These are phyloP conservation scores for Citeromyces hawaiiensis DNA, from an alignment of 1,139 yeast genomes.

Conservation along the genomic window DNA sequence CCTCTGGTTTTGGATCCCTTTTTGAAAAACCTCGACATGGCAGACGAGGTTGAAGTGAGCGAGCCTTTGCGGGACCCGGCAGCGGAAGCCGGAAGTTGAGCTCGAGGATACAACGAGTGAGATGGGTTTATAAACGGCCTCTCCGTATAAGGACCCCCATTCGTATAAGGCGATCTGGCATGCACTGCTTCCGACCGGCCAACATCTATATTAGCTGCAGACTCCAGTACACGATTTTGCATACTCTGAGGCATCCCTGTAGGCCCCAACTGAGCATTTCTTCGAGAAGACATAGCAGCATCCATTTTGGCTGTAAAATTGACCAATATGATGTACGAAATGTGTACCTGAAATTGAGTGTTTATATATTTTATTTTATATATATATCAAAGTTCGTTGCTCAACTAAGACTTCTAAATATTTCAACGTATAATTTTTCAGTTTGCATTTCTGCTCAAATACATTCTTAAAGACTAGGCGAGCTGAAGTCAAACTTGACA, in stretches of 20 bases:
- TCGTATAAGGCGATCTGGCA: slow-evolving; percentile 4
- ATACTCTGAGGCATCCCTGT: slow-evolving; percentile 12
- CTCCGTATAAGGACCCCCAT: background rate
- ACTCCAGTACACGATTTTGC: slow-evolving; percentile 21
- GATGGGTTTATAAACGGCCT: background rate
- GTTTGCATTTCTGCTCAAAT: too few species aligned
- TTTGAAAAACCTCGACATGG: slow-evolving; percentile 28
- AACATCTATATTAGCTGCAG: slow-evolving; percentile 26
- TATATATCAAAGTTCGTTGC: background rate
- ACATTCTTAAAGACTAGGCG: too few species aligned
- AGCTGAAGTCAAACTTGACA: too few species aligned
- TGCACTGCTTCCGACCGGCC: slow-evolving; percentile 20
- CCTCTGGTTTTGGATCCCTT: slow-evolving; percentile 17
- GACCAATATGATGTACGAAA: slow-evolving; percentile 17
- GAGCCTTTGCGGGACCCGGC: slow-evolving; percentile 14
- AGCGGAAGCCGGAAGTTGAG: background rate
- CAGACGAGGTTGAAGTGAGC: slow-evolving; percentile 19
- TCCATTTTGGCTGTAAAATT: slow-evolving; percentile 17
- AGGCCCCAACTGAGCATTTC: slow-evolving; percentile 5
- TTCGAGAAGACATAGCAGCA: slow-evolving; percentile 16
- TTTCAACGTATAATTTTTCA: too few species aligned
- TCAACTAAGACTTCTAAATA: too few species aligned
- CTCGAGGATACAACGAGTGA: background rate
- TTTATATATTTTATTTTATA: background rate
- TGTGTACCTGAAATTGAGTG: slow-evolving; percentile 1